Percentiles rank a stretch among this genome's conserved stretches.
Evolutionary conservation across 257 asterid species (phyloP).

Genomic region (Fraxinus excelsior): DNA sequence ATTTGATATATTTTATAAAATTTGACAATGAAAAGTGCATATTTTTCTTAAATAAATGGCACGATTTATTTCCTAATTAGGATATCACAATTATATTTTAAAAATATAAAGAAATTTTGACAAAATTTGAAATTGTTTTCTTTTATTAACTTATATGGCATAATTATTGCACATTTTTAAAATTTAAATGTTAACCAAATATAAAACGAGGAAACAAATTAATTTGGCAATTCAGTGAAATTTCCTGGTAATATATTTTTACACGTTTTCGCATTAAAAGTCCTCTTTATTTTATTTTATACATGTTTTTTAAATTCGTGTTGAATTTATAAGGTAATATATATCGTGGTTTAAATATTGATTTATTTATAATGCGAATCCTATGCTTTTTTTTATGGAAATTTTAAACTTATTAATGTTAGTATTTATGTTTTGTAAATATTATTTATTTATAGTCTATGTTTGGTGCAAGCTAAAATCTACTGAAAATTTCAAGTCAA

Average conservation of each 20-base stretch:
- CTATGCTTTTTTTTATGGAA: no score
- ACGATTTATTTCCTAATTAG: slow-evolving; percentile 7
- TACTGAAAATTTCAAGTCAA: no score
- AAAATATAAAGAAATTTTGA: not conserved
- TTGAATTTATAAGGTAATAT: not conserved
- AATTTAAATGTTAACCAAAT: not conserved
- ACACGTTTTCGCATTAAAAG: not conserved
- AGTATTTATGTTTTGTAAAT: no score
- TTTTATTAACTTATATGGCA: not conserved
- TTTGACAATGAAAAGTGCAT: no score
- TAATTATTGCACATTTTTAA: not conserved
- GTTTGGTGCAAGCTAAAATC: no score
- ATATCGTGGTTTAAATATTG: not conserved
- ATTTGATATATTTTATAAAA: not conserved
- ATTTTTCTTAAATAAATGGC: not conserved
- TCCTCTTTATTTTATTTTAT: no score
- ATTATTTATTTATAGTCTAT: no score
- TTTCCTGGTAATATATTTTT: not conserved
- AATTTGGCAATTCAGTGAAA: no score
- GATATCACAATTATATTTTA: not conserved
- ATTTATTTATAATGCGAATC: not conserved
- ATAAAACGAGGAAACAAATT: no score
- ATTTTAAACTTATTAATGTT: no score
- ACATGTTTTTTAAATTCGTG: not conserved
- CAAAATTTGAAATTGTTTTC: not conserved